Evolutionary conservation across 345 rosid genomes (phyloP).

Genomic region (Eucalyptus coolabah): DNA sequence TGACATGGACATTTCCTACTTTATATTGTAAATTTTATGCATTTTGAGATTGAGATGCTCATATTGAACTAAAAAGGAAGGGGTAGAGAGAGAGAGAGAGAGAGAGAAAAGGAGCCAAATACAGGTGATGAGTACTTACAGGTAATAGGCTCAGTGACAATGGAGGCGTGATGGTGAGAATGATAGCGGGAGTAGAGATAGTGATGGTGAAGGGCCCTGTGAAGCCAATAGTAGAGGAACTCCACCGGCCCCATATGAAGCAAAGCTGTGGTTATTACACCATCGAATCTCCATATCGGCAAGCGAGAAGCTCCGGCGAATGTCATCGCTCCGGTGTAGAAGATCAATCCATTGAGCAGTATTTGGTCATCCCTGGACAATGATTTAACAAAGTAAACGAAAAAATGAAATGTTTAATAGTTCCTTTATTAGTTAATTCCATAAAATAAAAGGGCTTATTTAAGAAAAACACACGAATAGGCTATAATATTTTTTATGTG

Average conservation of each 20-base stretch:
- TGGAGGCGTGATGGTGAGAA: slow-evolving; percentile 90
- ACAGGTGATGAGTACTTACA: slow-evolving; percentile 16
- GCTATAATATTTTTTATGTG: neutral
- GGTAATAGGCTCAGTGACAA: slow-evolving; percentile 78
- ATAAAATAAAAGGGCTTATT: neutral
- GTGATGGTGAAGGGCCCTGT: slow-evolving; percentile 71
- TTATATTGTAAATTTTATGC: neutral
- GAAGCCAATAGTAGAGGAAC: slow-evolving; percentile 78
- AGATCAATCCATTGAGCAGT: slow-evolving; percentile 34
- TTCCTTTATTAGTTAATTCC: neutral
- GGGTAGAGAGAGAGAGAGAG: neutral
- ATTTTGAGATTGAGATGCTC: neutral
- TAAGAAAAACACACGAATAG: neutral
- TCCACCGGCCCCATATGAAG: slow-evolving; percentile 79
- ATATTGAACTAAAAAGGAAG: neutral
- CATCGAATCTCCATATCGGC: slow-evolving; percentile 57
- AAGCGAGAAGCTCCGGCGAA: slow-evolving; percentile 15
- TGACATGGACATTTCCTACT: neutral
- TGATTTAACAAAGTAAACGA: neutral
- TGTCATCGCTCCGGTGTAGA: slow-evolving; percentile 3
- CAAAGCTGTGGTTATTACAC: slow-evolving; percentile 21
- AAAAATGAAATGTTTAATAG: neutral
- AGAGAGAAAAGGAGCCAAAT: neutral
- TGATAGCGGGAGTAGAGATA: slow-evolving; percentile 80
- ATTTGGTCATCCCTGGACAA: slow-evolving; percentile 71